These are phyloP conservation scores for Lotus japonicus DNA, from an alignment of 306 rosid species.

Conservation along the genomic window DNA sequence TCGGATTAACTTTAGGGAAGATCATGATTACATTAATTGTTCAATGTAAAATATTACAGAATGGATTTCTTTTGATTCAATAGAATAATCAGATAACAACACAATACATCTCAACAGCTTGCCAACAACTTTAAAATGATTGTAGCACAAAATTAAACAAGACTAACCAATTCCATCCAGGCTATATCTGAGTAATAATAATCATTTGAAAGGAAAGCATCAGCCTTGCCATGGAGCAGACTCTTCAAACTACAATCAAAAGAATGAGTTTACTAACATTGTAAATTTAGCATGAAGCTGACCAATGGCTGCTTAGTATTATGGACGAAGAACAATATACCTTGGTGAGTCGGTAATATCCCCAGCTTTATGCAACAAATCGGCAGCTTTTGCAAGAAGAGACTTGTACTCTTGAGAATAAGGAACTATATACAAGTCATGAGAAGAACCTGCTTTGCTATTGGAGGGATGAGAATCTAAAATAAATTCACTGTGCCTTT, in stretches of 20 bases:
- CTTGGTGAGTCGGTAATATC: constrained; percentile 55
- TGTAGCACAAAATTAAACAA: neutral
- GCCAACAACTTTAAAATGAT: neutral
- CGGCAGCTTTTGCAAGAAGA: constrained; percentile 64
- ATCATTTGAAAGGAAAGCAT: constrained; percentile 87
- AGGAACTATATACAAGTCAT: constrained; percentile 61
- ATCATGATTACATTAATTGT: neutral
- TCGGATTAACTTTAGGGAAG: neutral
- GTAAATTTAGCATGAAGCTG: constrained; percentile 3
- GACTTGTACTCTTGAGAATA: constrained; percentile 70
- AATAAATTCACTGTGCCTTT: constrained; percentile 53
- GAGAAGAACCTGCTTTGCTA: constrained; percentile 23
- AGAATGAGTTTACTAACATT: constrained; percentile 17
- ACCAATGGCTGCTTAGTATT: neutral
- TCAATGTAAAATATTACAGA: neutral
- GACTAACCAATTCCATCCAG: constrained; percentile 91
- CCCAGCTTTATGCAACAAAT: constrained; percentile 82
- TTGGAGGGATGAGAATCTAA: constrained; percentile 39
- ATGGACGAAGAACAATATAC: constrained; percentile 31
- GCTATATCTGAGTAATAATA: constrained; percentile 88
- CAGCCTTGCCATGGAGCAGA: constrained; percentile 82
- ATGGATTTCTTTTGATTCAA: neutral
- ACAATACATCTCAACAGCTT: neutral
- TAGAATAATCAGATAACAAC: neutral
- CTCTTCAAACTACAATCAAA: constrained; percentile 67